Evolutionary conservation across 2,329 filamentous ascomycete species (phyloP).

Genomic region (Fusarium redolens): DNA sequence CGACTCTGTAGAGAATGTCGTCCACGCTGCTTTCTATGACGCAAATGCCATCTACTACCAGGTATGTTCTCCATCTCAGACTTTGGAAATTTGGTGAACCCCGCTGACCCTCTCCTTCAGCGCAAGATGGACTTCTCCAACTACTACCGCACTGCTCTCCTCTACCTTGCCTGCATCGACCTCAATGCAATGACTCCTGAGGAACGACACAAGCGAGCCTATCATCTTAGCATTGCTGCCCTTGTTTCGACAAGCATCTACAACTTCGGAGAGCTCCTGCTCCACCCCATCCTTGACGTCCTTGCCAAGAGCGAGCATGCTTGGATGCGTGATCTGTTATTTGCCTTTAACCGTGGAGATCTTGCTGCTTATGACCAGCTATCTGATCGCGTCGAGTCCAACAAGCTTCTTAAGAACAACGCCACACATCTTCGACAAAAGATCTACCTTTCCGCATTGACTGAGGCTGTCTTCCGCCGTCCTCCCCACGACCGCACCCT

Average conservation of each 20-base stretch:
- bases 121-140: conserved; percentile 90
- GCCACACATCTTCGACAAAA: conserved; percentile 91
- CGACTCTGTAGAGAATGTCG: conserved; percentile 93
- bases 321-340: conserved; percentile 95
- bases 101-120: conserved; percentile 54
- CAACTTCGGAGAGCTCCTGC: conserved; percentile 98
- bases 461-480: conserved; percentile 94
- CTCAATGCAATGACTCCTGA: conserved; percentile 76
- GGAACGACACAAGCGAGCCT: conserved; percentile 86
- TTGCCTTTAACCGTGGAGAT: conserved; percentile 97
- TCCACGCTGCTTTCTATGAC: conserved; percentile 96
- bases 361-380: conserved; percentile 87
- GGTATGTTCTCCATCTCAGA: conserved; percentile 50
- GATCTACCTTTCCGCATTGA: conserved; percentile 95
- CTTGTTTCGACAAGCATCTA: conserved; percentile 96
- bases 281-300: conserved; percentile 94
- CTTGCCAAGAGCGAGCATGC: conserved; percentile 75
- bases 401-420: conserved; percentile 82
- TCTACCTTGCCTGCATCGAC: conserved; percentile 97
- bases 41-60: conserved; percentile 96
- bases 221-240: conserved; percentile 92
- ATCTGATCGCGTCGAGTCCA: conserved; percentile 81
- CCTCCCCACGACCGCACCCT: conserved; percentile 96
- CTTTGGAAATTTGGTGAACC: not conserved
- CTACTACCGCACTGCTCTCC: conserved; percentile 97